Percentiles rank a stretch among this genome's conserved stretches.
These are phyloP conservation scores for Aspergillus neotritici DNA, from an alignment of 2,329 filamentous ascomycete species.

Conservation along the genomic window DNA sequence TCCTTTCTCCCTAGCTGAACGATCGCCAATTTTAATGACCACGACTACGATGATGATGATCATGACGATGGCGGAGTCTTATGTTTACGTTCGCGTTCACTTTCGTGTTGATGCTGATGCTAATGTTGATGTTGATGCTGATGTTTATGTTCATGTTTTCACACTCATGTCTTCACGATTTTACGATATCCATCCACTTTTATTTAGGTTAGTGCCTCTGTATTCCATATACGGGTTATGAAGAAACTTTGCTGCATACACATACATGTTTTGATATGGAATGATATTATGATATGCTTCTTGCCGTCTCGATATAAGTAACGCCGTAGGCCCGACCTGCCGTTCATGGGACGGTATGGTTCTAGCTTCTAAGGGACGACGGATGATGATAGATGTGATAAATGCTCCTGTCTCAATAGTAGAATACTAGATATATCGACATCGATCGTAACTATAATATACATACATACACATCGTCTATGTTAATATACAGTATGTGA, in stretches of 20 bases:
- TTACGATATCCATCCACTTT: conserved; percentile 2
- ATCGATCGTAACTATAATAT: neutral
- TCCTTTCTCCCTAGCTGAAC: too few relatives aligned
- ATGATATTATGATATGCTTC: too few relatives aligned
- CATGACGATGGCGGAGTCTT: too few relatives aligned
- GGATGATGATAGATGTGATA: neutral
- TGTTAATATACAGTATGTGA: too few relatives aligned
- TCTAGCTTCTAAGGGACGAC: neutral
- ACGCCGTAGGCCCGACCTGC: too few relatives aligned
- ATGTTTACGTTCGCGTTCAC: too few relatives aligned
- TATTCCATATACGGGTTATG: neutral
- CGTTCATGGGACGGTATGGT: too few relatives aligned
- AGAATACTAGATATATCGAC: conserved; percentile 1
- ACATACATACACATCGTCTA: conserved; percentile 1
- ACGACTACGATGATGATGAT: too few relatives aligned
- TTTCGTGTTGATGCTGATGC: conserved; percentile 3
- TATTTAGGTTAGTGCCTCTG: neutral
- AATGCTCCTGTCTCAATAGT: neutral
- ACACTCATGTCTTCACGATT: conserved; percentile 4
- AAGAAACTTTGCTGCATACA: too few relatives aligned
- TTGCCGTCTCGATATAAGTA: too few relatives aligned
- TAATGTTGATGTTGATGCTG: conserved; percentile 5
- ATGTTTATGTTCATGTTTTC: neutral
- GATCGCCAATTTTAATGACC: too few relatives aligned
- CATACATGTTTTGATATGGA: too few relatives aligned